A percentile compares a stretch with the other conserved stretches of the same genome.
Evolutionary conservation across 2,329 filamentous ascomycete species (phyloP).

Genomic region (Thermomyces lanuginosus): DNA sequence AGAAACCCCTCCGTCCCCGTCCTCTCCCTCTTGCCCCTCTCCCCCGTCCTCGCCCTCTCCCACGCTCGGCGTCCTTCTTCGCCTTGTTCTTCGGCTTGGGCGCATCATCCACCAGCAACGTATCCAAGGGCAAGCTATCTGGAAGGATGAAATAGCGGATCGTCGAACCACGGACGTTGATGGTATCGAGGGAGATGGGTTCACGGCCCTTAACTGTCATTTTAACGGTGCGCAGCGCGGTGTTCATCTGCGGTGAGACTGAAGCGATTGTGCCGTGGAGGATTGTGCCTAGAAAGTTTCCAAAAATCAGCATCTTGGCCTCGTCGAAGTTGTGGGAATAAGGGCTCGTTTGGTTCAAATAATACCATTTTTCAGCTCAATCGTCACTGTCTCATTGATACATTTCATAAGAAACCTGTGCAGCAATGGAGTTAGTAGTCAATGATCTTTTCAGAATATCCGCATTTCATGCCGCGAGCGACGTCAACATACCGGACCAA

Average conservation of each 20-base stretch:
- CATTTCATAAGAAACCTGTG: conserved; percentile 97
- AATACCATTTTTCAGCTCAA: conserved; percentile 93
- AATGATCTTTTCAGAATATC: not conserved
- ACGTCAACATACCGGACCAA: conserved; percentile 96
- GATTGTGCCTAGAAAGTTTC: conserved; percentile 54
- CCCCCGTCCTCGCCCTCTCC: conserved; percentile 34
- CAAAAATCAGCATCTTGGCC: not conserved
- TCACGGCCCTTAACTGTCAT: conserved; percentile 86
- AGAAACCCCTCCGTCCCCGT: conserved; percentile 34
- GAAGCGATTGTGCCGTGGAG: conserved; percentile 93
- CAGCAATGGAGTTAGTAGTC: conserved; percentile 7
- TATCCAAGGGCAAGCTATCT: conserved; percentile 87
- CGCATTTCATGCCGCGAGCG: too few species aligned
- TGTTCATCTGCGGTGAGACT: conserved; percentile 98
- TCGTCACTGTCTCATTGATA: conserved; percentile 93
- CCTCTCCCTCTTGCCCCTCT: conserved; percentile 29
- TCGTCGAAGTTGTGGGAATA: not conserved
- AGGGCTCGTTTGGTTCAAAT: not conserved
- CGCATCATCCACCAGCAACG: conserved; percentile 85
- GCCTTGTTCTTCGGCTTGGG: conserved; percentile 99
- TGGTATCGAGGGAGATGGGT: conserved; percentile 74
- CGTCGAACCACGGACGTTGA: conserved; percentile 91
- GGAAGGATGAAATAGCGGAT: conserved; percentile 95
- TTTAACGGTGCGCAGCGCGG: conserved; percentile 83
- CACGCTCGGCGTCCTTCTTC: conserved; percentile 60